These are phyloP conservation scores for Fusarium domesticum DNA, from an alignment of 2,329 filamentous ascomycete genomes.

Conservation along the genomic window DNA sequence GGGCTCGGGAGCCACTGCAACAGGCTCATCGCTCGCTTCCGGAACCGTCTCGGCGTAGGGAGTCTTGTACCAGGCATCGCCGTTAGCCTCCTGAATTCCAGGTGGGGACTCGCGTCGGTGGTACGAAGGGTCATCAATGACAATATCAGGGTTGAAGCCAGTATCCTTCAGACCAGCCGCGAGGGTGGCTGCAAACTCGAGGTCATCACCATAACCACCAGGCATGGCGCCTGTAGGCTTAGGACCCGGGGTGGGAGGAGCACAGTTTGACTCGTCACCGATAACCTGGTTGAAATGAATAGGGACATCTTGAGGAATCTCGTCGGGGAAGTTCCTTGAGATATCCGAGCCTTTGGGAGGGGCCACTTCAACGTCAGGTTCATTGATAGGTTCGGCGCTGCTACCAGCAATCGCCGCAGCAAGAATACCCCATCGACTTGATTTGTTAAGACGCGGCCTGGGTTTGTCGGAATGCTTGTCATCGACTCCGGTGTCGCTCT, in stretches of 20 bases:
- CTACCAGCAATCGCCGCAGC: slow-evolving; percentile 48
- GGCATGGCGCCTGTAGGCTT: slow-evolving; percentile 59
- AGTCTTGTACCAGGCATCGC: slow-evolving; percentile 44
- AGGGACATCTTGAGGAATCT: slow-evolving; percentile 17
- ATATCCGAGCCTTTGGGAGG: slow-evolving; percentile 7
- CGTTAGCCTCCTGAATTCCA: slow-evolving; percentile 49
- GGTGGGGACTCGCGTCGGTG: slow-evolving; percentile 63
- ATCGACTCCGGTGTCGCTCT: slow-evolving; percentile 32
- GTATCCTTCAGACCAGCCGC: slow-evolving; percentile 66
- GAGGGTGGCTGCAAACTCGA: slow-evolving; percentile 66
- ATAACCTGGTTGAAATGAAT: slow-evolving; percentile 23
- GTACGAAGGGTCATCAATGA: slow-evolving; percentile 64
- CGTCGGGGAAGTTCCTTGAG: slow-evolving; percentile 16
- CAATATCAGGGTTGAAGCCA: slow-evolving; percentile 68
- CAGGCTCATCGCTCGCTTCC: slow-evolving; percentile 38
- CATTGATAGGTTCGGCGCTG: slow-evolving; percentile 36
- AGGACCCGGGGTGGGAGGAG: slow-evolving; percentile 54
- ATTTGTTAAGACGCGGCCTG: slow-evolving; percentile 38
- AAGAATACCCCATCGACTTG: slow-evolving; percentile 51
- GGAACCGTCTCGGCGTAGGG: slow-evolving; percentile 49
- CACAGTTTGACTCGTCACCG: slow-evolving; percentile 41
- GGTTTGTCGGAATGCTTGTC: slow-evolving; percentile 29
- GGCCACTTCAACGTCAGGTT: slow-evolving; percentile 28
- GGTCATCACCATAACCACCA: slow-evolving; percentile 63
- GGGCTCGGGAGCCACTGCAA: slow-evolving; percentile 31